A percentile compares a stretch with the other conserved stretches of the same genome.
phyloP scores from a whole-genome alignment of 352 stramenopile genomes.

The Phytophthora sp. region DNA sequence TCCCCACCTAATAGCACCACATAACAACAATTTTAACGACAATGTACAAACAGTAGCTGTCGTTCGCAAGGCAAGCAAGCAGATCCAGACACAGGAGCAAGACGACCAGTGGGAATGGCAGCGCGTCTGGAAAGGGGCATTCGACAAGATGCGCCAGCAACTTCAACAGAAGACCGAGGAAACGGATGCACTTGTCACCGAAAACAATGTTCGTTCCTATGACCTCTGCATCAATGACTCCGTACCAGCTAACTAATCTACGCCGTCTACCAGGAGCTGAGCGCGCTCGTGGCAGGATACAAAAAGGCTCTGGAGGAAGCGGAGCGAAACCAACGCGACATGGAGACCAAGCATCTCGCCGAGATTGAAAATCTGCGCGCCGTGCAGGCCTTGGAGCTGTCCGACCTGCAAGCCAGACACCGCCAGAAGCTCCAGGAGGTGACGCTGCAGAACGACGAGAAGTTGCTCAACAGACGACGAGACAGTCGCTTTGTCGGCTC shows the following conservation, averaged over 20 bases:
- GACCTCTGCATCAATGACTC: too few species aligned
- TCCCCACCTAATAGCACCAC: background rate
- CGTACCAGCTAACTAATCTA: too few species aligned
- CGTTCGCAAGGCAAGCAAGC: constrained; percentile 43
- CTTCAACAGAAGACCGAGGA: constrained; percentile 40
- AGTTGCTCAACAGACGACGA: constrained; percentile 42
- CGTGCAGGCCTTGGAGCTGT: constrained; percentile 56
- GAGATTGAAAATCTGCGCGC: constrained; percentile 53
- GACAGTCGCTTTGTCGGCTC: constrained; percentile 14
- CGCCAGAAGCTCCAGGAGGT: constrained; percentile 59
- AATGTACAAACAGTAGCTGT: background rate
- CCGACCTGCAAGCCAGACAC: constrained; percentile 50
- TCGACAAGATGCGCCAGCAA: constrained; percentile 61
- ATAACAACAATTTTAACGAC: constrained; percentile 17
- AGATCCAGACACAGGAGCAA: constrained; percentile 63
- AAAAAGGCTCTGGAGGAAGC: constrained; percentile 51
- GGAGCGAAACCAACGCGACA: constrained; percentile 31
- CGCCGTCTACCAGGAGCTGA: constrained; percentile 42
- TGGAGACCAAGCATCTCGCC: constrained; percentile 42
- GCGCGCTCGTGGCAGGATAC: constrained; percentile 39
- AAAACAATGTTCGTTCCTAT: constrained; percentile 56
- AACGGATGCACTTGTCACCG: constrained; percentile 33
- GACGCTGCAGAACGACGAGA: constrained; percentile 50
- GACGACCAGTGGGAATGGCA: constrained; percentile 78
- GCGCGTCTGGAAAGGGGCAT: constrained; percentile 72